Conservation (phyloP, 2,329 filamentous ascomycete genomes). For the Sporothrix globosa region DNA sequence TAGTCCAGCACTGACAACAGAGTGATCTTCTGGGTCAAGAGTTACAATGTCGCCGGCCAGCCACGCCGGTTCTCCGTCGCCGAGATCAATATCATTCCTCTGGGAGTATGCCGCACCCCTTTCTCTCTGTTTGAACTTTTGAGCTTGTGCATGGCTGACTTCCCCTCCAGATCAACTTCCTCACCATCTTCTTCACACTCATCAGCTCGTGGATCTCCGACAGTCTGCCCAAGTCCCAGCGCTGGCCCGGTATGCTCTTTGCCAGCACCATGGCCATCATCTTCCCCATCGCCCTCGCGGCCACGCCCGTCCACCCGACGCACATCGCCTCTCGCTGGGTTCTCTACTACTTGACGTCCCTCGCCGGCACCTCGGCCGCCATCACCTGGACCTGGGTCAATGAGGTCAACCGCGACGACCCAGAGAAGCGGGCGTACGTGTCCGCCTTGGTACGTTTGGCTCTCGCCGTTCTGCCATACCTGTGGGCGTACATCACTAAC, state of each 20-base stretch:
- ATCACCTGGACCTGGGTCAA: slow-evolving; percentile 41
- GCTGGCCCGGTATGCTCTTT: slow-evolving; percentile 41
- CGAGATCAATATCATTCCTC: slow-evolving; percentile 41
- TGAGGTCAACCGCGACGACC: slow-evolving; percentile 39
- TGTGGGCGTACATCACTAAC: no score
- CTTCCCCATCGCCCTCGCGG: slow-evolving; percentile 38
- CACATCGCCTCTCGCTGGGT: slow-evolving; percentile 37
- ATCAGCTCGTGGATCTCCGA: slow-evolving; percentile 40
- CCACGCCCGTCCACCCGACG: slow-evolving; percentile 39
- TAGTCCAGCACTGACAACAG: neutral
- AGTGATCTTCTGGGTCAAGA: slow-evolving; percentile 42
- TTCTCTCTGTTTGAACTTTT: neutral
- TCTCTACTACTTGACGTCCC: slow-evolving; percentile 39
- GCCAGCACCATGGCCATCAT: slow-evolving; percentile 38
- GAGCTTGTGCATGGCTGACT: neutral
- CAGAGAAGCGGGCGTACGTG: slow-evolving; percentile 40
- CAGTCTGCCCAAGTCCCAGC: slow-evolving; percentile 37
- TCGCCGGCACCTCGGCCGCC: slow-evolving; percentile 37
- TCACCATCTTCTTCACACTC: slow-evolving; percentile 38
- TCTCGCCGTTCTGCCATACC: neutral
- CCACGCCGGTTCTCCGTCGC: slow-evolving; percentile 37
- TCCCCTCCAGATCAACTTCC: slow-evolving; percentile 37
- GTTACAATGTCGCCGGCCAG: slow-evolving; percentile 38
- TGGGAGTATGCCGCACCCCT: slow-evolving; percentile 36
- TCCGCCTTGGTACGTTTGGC: slow-evolving; percentile 36